Evolutionary conservation across 805 yeast species (phyloP).

Genomic region (Wickerhamomyces bisporus): DNA sequence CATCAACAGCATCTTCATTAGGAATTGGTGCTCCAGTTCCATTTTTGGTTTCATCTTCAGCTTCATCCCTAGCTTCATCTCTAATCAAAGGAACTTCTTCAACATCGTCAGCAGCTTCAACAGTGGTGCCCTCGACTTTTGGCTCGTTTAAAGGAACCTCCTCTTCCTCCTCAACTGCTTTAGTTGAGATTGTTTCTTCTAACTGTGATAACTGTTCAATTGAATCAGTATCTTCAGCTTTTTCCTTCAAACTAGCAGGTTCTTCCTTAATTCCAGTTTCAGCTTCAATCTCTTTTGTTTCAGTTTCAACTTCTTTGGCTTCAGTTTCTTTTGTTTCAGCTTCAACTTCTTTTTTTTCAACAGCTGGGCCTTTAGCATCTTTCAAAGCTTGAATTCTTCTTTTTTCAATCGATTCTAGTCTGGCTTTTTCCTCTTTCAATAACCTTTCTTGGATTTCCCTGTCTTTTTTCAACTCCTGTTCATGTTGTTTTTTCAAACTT

Average conservation of each 20-base stretch:
- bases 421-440: constrained; percentile 4
- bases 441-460: constrained; percentile 1
- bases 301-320: not conserved
- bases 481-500: constrained; percentile 3
- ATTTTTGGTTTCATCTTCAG: not conserved
- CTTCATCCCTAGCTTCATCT: constrained; percentile 3
- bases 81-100: not conserved
- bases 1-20: not conserved
- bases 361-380: constrained; percentile 6
- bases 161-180: too few species aligned
- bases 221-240: not conserved
- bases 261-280: constrained; percentile 10
- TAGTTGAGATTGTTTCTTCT: too few species aligned
- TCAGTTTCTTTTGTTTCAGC: not conserved
- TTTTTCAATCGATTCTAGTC: constrained; percentile 5
- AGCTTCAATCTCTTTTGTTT: not conserved
- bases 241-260: not conserved
- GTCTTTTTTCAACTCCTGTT: constrained; percentile 4
- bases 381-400: constrained; percentile 7
- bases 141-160: too few species aligned
- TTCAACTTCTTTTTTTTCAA: constrained; percentile 3
- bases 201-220: too few species aligned
- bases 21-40: constrained; percentile 1
- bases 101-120: too few species aligned
- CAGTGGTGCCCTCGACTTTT: too few species aligned